These are phyloP conservation scores for Hymenoscyphus fructigenus DNA, from an alignment of 2,329 filamentous ascomycete genomes.

Conservation along the genomic window DNA sequence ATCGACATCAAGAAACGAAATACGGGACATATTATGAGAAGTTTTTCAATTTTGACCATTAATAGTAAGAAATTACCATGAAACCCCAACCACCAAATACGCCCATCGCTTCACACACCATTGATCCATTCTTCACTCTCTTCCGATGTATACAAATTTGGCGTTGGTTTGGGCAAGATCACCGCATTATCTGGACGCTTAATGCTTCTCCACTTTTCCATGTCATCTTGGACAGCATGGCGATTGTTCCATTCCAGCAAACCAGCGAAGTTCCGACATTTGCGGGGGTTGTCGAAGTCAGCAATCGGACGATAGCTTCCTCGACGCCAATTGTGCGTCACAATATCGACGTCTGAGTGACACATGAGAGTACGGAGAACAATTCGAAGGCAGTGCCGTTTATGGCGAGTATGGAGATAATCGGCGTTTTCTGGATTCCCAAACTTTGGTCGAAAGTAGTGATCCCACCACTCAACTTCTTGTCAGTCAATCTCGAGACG, in stretches of 20 bases:
- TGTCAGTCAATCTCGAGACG: not conserved
- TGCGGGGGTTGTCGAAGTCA: slow-evolving; percentile 8
- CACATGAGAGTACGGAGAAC: slow-evolving; percentile 23
- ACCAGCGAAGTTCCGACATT: slow-evolving; percentile 12
- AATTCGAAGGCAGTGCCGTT: slow-evolving; percentile 11
- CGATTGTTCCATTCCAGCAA: slow-evolving; percentile 11
- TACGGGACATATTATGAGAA: not conserved
- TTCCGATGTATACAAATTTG: slow-evolving; percentile 11
- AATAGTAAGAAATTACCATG: not conserved
- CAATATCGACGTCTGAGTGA: slow-evolving; percentile 35
- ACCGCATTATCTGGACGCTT: slow-evolving; percentile 11
- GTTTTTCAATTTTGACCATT: not conserved
- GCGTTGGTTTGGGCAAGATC: slow-evolving; percentile 8
- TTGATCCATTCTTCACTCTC: slow-evolving; percentile 12
- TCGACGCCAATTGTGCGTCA: slow-evolving; percentile 35
- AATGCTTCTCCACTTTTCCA: slow-evolving; percentile 10
- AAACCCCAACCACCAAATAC: not conserved
- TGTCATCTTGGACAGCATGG: slow-evolving; percentile 6
- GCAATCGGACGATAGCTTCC: slow-evolving; percentile 7
- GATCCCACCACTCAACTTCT: slow-evolving; percentile 3
- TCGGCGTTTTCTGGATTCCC: slow-evolving; percentile 11
- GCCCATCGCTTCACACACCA: not conserved
- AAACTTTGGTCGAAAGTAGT: slow-evolving; percentile 9
- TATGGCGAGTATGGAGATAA: slow-evolving; percentile 7
- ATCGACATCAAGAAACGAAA: not conserved